Conservation (phyloP, 805 yeast species). For the Wickerhamiella azymoides region DNA sequence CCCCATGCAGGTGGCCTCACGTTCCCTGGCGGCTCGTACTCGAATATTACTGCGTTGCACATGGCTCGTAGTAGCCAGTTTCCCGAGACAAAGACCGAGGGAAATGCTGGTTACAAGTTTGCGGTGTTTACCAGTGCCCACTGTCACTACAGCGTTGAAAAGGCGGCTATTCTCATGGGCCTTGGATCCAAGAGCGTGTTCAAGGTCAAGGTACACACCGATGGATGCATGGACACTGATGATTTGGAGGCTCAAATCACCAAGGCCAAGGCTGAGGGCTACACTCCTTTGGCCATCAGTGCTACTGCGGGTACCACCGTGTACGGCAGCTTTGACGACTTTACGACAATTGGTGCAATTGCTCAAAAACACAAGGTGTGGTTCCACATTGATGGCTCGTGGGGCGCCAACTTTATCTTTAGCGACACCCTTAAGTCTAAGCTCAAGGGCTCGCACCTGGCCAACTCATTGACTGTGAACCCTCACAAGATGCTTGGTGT, state of each 20-base stretch:
- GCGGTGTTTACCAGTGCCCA: slow-evolving; percentile 61
- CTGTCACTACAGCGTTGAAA: slow-evolving; percentile 68
- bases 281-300: slow-evolving; percentile 58
- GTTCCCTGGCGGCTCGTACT: slow-evolving; percentile 79
- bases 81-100: slow-evolving; percentile 56
- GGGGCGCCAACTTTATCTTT: slow-evolving; percentile 81
- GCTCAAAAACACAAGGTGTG: slow-evolving; percentile 46
- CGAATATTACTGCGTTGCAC: slow-evolving; percentile 65
- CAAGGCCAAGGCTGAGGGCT: slow-evolving; percentile 37
- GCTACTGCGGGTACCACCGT: slow-evolving; percentile 88
- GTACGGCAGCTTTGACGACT: slow-evolving; percentile 67
- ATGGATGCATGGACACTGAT: slow-evolving; percentile 43
- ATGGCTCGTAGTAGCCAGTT: slow-evolving; percentile 52
- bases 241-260: slow-evolving; percentile 35
- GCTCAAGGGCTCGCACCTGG: slow-evolving; percentile 47
- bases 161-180: slow-evolving; percentile 66
- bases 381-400: slow-evolving; percentile 80
- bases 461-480: slow-evolving; percentile 64
- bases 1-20: slow-evolving; percentile 65
- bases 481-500: slow-evolving; percentile 88
- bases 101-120: slow-evolving; percentile 35
- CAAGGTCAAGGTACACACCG: slow-evolving; percentile 42
- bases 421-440: slow-evolving; percentile 34
- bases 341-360: slow-evolving; percentile 39
- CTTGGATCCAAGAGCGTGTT: slow-evolving; percentile 50